phyloP scores from a whole-genome alignment of 2,329 filamentous ascomycete species.

The Malbranchea cinnamomea region DNA sequence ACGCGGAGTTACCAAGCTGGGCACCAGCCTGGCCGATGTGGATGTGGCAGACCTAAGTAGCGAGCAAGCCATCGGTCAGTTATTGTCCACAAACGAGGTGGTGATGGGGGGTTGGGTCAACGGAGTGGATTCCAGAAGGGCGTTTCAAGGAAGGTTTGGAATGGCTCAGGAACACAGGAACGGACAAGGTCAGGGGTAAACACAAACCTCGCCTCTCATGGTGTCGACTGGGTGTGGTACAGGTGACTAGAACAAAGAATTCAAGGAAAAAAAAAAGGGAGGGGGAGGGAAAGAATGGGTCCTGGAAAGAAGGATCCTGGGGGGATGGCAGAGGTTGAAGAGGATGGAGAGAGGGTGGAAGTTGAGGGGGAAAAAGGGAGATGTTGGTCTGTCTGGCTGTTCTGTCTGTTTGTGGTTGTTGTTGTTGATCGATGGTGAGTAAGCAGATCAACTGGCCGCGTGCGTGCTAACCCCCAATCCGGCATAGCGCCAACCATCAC shows the following conservation, averaged over 20 bases:
- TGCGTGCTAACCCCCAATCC: constrained; percentile 9
- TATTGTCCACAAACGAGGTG: neutral
- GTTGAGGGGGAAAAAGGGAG: constrained; percentile 3
- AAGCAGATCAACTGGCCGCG: no score
- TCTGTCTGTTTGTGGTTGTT: constrained; percentile 1
- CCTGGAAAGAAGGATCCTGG: neutral
- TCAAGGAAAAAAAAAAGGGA: neutral
- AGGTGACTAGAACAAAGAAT: neutral
- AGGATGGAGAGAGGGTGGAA: constrained; percentile 4
- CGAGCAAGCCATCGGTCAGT: constrained; percentile 4
- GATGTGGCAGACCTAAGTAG: constrained; percentile 45
- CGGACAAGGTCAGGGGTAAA: constrained; percentile 10
- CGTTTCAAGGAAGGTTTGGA: constrained; percentile 7
- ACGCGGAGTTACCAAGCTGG: constrained; percentile 53
- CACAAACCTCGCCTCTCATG: constrained; percentile 24
- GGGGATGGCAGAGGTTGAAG: constrained; percentile 3
- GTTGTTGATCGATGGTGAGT: constrained; percentile 5
- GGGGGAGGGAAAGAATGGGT: neutral
- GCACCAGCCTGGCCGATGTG: constrained; percentile 55
- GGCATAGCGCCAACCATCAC: constrained; percentile 7
- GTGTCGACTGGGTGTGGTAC: constrained; percentile 13
- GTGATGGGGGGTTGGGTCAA: constrained; percentile 9
- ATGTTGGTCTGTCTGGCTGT: constrained; percentile 1
- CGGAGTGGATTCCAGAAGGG: constrained; percentile 3
- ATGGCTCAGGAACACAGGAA: constrained; percentile 3